Base-by-base conservation (phyloP, 805 yeast genomes). In the Saccharomyces paradoxus region DNA sequence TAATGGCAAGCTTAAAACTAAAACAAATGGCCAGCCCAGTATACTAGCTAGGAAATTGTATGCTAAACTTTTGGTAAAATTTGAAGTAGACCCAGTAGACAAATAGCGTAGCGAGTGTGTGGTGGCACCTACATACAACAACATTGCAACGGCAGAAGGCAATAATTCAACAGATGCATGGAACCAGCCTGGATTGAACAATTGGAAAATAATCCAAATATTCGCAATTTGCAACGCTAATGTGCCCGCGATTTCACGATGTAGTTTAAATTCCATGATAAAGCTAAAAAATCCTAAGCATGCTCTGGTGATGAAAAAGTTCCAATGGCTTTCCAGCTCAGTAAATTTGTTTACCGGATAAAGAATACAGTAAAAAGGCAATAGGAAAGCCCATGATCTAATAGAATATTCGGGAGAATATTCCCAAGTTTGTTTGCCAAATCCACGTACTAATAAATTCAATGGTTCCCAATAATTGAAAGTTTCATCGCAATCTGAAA, bases 341-440 rank as follows among this genome's bases (percentile, higher is more conserved):
- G 58, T 75, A 24, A 49, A 55, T 47, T 49, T 63, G 13, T 56
- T 69, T 60, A 57, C 31, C n/a, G 59, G 67, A 41, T 61, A 59
- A 9, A 67, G 44, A 2, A 67, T 22, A 10, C 65, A 56, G 49
- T 67, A 69, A 48, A 68, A 64, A 0, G 79, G 87, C 6, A 82
- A 57, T 28, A 91, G 71, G 61, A 86, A 90, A 1, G 87, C 78
- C 83, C 94, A 92, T 1, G 96, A 88, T 59, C 98, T 73, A 53
- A 91, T 88, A 17, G 96, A 89, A 63, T 81, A 89, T 53, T 79
- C 86, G 0, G 97, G 97, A 0, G 96, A 88, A 68, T 91, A 92
- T 66, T 91, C 97, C 97, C 97, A 91, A 0, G 97, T 91, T 69
- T 90, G 90, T 62, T 90, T 87, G 1, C 97, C 98, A 68, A 89